Conservation (phyloP, 192 early-diverging fungal genomes). For the Backusella parvicylindrica region DNA sequence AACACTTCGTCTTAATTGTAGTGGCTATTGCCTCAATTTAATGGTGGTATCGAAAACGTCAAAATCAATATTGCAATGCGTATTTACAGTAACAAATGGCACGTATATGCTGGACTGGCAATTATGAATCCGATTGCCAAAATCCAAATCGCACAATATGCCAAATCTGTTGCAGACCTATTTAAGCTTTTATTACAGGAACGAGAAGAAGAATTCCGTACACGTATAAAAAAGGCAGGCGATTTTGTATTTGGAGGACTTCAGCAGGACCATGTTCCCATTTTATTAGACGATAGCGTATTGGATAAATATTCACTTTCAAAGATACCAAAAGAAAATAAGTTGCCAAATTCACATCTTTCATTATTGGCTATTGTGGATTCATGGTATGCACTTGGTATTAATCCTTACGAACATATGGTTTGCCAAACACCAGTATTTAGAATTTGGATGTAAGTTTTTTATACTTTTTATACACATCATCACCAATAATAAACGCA, state of each 20-base stretch:
- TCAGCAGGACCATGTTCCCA: conserved; percentile 53
- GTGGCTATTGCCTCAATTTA: conserved; percentile 85
- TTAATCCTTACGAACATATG: conserved; percentile 91
- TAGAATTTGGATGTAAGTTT: conserved; percentile 75
- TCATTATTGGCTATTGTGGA: conserved; percentile 91
- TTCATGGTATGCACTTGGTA: conserved; percentile 81
- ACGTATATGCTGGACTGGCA: conserved; percentile 93
- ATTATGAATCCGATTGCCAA: conserved; percentile 89
- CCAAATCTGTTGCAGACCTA: conserved; percentile 80
- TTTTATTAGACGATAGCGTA: conserved; percentile 75
- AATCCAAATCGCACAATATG: conserved; percentile 86
- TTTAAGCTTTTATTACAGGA: conserved; percentile 95
- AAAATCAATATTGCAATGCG: conserved; percentile 91
- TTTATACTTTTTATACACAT: not conserved
- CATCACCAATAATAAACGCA: not conserved
- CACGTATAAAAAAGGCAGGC: conserved; percentile 68
- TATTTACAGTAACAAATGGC: conserved; percentile 95
- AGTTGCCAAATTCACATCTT: conserved; percentile 85
- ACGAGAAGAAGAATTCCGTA: conserved; percentile 70
- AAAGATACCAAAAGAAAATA: conserved; percentile 62
- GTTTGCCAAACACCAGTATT: conserved; percentile 96
- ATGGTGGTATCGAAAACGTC: conserved; percentile 95
- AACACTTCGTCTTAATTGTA: conserved; percentile 21
- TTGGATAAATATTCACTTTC: conserved; percentile 87
- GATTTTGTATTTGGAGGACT: conserved; percentile 82